Conservation (phyloP, 2,329 filamentous ascomycete genomes). For the Aureobasidium sp. region DNA sequence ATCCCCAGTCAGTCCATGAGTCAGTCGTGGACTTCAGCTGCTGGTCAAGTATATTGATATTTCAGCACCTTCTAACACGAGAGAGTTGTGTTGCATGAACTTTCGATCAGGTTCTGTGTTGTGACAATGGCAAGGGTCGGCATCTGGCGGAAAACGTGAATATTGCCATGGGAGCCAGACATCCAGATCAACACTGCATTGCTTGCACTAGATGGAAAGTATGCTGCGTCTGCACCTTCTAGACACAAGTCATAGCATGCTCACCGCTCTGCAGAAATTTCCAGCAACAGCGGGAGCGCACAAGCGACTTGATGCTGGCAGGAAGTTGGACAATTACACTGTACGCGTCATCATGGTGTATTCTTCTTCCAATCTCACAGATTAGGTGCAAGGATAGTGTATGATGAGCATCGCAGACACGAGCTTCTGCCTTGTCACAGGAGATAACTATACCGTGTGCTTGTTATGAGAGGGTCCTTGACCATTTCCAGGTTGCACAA, state of each 20-base stretch:
- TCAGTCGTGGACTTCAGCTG: slow-evolving; percentile 4
- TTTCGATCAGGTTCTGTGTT: neutral
- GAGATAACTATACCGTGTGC: neutral
- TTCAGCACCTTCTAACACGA: neutral
- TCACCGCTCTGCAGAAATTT: neutral
- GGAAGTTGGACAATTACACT: neutral
- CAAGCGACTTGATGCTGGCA: neutral
- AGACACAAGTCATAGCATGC: neutral
- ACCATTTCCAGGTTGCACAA: neutral
- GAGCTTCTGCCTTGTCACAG: neutral
- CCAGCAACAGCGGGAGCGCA: neutral
- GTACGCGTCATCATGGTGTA: slow-evolving; percentile 4
- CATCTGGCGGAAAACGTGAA: neutral
- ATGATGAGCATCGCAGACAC: neutral
- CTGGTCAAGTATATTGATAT: neutral
- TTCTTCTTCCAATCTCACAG: neutral
- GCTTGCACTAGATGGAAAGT: neutral
- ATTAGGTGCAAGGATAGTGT: neutral
- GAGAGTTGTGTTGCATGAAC: neutral
- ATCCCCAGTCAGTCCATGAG: neutral
- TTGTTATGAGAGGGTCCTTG: neutral
- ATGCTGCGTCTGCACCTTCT: neutral
- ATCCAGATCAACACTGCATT: neutral
- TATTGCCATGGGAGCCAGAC: neutral
- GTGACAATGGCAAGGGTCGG: neutral